Percentiles rank a stretch among this genome's conserved stretches.
These are phyloP conservation scores for Vanrija humicola DNA, from an alignment of 1,284 basidiomycete genomes.

Conservation along the genomic window DNA sequence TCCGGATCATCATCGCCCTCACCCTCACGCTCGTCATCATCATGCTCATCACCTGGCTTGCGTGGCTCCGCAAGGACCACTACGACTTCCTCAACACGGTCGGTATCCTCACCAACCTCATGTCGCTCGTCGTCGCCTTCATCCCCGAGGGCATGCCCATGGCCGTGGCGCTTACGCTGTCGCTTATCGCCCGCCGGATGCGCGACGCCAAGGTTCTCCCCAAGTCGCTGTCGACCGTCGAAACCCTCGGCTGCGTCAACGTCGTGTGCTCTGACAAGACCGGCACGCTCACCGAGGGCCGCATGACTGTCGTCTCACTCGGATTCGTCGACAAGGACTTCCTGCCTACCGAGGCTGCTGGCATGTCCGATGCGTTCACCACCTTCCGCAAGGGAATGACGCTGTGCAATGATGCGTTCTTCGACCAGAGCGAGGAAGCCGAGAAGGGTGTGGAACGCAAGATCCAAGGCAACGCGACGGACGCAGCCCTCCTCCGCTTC, in stretches of 20 bases:
- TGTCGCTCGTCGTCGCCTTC: slow-evolving; percentile 59
- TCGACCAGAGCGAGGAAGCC: slow-evolving; percentile 46
- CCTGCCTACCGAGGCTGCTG: slow-evolving; percentile 33
- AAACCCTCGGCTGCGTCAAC: slow-evolving; percentile 58
- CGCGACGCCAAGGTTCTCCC: slow-evolving; percentile 58
- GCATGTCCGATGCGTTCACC: slow-evolving; percentile 21
- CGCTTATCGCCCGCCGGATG: slow-evolving; percentile 55
- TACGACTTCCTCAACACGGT: slow-evolving; percentile 59
- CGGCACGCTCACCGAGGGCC: slow-evolving; percentile 54
- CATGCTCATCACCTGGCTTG: slow-evolving; percentile 57
- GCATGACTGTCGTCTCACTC: slow-evolving; percentile 51
- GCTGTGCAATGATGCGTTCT: slow-evolving; percentile 62
- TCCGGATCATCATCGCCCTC: slow-evolving; percentile 51
- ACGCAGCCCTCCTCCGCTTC: slow-evolving; percentile 61
- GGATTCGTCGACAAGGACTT: slow-evolving; percentile 50
- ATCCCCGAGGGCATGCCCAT: slow-evolving; percentile 58
- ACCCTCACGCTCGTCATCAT: slow-evolving; percentile 53
- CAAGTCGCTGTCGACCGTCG: slow-evolving; percentile 60
- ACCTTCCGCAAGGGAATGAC: slow-evolving; percentile 11
- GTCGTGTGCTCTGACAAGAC: slow-evolving; percentile 61
- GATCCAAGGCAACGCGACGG: slow-evolving; percentile 61
- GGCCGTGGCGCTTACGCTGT: slow-evolving; percentile 50
- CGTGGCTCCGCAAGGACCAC: slow-evolving; percentile 52
- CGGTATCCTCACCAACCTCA: slow-evolving; percentile 57
- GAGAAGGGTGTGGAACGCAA: slow-evolving; percentile 31